These are phyloP conservation scores for Iris macrosiphon DNA, from an alignment of 106 monocot genomes.

Conservation along the genomic window DNA sequence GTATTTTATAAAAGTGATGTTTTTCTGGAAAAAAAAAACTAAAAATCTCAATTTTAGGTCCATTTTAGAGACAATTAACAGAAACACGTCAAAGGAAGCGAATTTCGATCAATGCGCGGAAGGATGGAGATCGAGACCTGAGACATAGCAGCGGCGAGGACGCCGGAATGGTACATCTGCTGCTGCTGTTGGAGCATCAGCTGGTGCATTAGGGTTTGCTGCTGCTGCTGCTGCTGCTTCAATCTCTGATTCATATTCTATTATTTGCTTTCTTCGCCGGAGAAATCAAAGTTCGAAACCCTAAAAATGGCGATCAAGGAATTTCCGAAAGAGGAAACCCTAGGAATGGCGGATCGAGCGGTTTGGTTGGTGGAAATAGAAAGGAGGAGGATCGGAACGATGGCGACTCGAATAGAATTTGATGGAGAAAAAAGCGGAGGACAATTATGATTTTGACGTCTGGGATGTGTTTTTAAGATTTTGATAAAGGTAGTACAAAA, in stretches of 20 bases:
- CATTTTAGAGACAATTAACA: too few relatives aligned
- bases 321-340: too few relatives aligned
- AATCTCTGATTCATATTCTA: constrained; percentile 16
- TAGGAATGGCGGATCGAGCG: constrained; percentile 1
- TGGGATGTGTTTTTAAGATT: too few relatives aligned
- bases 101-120: not conserved
- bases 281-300: too few relatives aligned
- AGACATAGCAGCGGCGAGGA: constrained; percentile 34
- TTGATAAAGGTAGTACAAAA: too few relatives aligned
- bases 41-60: too few relatives aligned
- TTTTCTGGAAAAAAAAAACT: too few relatives aligned
- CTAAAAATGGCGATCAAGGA: too few relatives aligned
- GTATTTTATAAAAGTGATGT: too few relatives aligned
- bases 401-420: not conserved
- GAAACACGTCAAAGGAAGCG: too few relatives aligned
- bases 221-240: constrained; percentile 34
- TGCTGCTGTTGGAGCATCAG: constrained; percentile 46
- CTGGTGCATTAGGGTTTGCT: constrained; percentile 53
- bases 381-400: not conserved
- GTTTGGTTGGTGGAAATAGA: not conserved
- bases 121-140: constrained; percentile 20
- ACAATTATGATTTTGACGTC: too few relatives aligned
- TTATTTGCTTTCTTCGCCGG: too few relatives aligned
- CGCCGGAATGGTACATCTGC: constrained; percentile 41
- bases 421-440: not conserved